A percentile compares a stretch with the other conserved stretches of the same genome.
These are phyloP conservation scores for Ustilago crameri DNA, from an alignment of 1,284 basidiomycete species.

Conservation along the genomic window DNA sequence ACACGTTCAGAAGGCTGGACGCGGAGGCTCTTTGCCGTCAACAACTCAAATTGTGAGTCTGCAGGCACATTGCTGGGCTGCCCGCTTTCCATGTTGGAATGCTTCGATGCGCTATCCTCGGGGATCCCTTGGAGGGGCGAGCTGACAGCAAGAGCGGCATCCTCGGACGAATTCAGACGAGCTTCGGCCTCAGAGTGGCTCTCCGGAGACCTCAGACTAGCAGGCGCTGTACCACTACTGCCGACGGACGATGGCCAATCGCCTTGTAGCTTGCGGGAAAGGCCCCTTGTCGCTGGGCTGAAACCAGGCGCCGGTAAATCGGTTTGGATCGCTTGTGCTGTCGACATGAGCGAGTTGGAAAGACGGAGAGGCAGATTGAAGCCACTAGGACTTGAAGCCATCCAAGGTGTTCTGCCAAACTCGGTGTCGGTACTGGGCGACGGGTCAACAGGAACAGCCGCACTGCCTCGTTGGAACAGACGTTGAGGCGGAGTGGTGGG, in stretches of 20 bases:
- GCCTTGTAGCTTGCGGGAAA: constrained; percentile 21
- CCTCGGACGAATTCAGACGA: constrained; percentile 17
- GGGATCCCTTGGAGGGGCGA: constrained; percentile 30
- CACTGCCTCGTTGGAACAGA: constrained; percentile 20
- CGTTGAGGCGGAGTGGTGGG: constrained; percentile 32
- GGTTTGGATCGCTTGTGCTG: constrained; percentile 11
- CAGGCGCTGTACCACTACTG: constrained; percentile 23
- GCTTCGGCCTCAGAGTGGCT: constrained; percentile 16
- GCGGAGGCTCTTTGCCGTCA: constrained; percentile 4
- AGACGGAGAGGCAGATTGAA: constrained; percentile 45
- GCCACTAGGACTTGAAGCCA: constrained; percentile 31
- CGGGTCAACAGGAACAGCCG: constrained; percentile 37
- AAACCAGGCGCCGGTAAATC: constrained; percentile 20
- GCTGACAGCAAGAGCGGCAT: constrained; percentile 15
- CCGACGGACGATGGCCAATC: constrained; percentile 47
- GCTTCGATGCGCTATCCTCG: constrained; percentile 22
- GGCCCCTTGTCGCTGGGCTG: constrained; percentile 15
- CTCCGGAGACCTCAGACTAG: constrained; percentile 21
- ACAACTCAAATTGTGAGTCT: constrained; percentile 25
- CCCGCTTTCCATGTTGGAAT: constrained; percentile 2
- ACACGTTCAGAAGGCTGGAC: constrained; percentile 36
- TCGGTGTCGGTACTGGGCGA: constrained; percentile 44
- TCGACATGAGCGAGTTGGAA: constrained; percentile 37
- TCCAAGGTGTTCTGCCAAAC: constrained; percentile 33
- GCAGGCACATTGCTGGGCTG: neutral